These are phyloP conservation scores for Epichloe glyceriae DNA, from an alignment of 2,329 filamentous ascomycete species.

Conservation along the genomic window DNA sequence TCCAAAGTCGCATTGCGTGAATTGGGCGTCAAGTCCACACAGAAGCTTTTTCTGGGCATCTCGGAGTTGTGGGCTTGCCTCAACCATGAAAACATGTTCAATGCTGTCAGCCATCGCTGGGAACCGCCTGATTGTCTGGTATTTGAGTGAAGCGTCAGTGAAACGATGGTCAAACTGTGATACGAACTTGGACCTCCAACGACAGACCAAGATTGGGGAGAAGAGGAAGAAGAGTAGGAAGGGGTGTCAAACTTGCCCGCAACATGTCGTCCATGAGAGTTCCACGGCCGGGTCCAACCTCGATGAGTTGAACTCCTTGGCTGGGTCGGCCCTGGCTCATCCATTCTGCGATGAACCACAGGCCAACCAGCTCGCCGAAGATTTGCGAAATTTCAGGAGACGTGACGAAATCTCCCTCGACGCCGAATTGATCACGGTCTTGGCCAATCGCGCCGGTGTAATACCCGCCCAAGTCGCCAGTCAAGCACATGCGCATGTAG, in stretches of 20 bases:
- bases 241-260: slow-evolving; percentile 42
- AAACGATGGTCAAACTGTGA: not conserved
- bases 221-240: not conserved
- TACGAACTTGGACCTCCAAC: too few relatives aligned
- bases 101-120: slow-evolving; percentile 63
- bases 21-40: slow-evolving; percentile 55
- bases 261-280: slow-evolving; percentile 97
- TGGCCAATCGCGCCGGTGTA: slow-evolving; percentile 65
- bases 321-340: slow-evolving; percentile 70
- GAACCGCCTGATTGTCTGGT: slow-evolving; percentile 74
- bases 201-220: not conserved
- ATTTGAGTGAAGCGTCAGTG: not conserved
- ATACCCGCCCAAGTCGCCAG: slow-evolving; percentile 80
- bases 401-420: slow-evolving; percentile 88
- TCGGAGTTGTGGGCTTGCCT: slow-evolving; percentile 74
- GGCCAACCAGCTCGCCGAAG: slow-evolving; percentile 84
- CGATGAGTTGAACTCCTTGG: slow-evolving; percentile 73
- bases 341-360: slow-evolving; percentile 97
- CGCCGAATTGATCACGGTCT: slow-evolving; percentile 78
- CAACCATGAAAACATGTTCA: slow-evolving; percentile 84
- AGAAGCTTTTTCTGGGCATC: slow-evolving; percentile 68
- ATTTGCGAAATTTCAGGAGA: slow-evolving; percentile 96
- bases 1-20: slow-evolving; percentile 61
- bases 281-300: slow-evolving; percentile 85
- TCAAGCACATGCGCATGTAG: slow-evolving; percentile 98